Evolutionary conservation across 352 stramenopile species (phyloP), one percentile per base, ranked within the genome.

Genomic region (Pythium dissimile): DNA sequence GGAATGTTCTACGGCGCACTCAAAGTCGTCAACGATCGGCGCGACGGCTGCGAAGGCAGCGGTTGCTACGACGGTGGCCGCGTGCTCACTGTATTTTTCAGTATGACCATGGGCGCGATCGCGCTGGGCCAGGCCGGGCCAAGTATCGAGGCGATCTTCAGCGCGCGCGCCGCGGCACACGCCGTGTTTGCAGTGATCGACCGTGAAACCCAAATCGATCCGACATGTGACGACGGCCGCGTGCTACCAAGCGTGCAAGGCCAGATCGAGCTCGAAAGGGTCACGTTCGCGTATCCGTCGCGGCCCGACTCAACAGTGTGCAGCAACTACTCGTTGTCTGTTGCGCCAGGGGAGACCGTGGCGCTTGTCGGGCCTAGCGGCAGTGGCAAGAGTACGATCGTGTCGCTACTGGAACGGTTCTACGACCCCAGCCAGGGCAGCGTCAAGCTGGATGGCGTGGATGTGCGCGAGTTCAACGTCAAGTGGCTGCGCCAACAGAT

Each of bases 381-480:
- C 35, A 67, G 69, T 58, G 82, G 89, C 49, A 96, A 97, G 66
- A 94, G 84, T 9, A 98, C 89, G n/a, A 73, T 97, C 28, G 79
- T 77, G 12, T 73, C 86, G n/a, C 67, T 97, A 2, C 67, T 98
- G 1, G 96, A 96, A 59, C 71, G 89, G 8, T 97, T 97, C 59
- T 97, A 96, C 59, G 88, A 97, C 63, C 72, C 94, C 3, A 18
- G 44, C 5, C 3, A 11, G 3, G 65, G 65, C 5, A 21, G 15
- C 16, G 61, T 72, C n/a, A 53, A 50, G 18, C 44, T 72, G 1
- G 65, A 72, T 27, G 65, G 65, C 18, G 49, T 51, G 27, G 54
- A 80, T 64, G 75, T 94, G 24, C 64, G 79, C n/a, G 61, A 58
- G 21, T 44, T 94, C 9, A 92, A 83, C 30, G 79, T 94, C 54